Conservation (phyloP, 805 yeast species). For the Candida patagonica region DNA sequence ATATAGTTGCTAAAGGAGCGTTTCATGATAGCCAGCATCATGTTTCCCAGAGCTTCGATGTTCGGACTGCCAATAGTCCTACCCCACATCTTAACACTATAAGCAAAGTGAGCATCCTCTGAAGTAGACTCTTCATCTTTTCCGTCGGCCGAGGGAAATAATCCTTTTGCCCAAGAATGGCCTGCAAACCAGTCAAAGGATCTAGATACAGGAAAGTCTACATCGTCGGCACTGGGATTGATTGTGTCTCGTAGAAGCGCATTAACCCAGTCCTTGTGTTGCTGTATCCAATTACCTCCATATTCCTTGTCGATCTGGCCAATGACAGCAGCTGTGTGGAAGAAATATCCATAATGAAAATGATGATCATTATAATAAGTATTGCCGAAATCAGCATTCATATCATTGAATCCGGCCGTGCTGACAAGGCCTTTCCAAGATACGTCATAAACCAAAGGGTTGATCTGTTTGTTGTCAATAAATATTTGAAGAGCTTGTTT, state of each 20-base stretch:
- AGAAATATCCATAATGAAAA: constrained; percentile 74
- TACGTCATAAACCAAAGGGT: constrained; percentile 70
- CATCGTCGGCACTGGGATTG: constrained; percentile 42
- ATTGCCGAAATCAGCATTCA: constrained; percentile 61
- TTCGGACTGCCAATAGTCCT: constrained; percentile 41
- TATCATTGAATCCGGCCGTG: constrained; percentile 24
- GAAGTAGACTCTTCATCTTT: constrained; percentile 64
- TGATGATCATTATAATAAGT: constrained; percentile 77
- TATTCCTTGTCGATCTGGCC: constrained; percentile 46
- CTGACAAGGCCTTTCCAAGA: constrained; percentile 39
- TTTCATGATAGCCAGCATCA: constrained; percentile 50
- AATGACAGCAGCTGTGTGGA: constrained; percentile 74
- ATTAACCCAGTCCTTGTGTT: constrained; percentile 48
- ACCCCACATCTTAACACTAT: constrained; percentile 68
- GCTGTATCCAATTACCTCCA: constrained; percentile 44
- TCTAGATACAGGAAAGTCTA: constrained; percentile 58
- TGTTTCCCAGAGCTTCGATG: constrained; percentile 48
- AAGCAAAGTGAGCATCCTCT: constrained; percentile 66
- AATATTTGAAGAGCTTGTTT: constrained; percentile 65
- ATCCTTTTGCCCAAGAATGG: constrained; percentile 73
- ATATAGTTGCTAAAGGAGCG: constrained; percentile 50
- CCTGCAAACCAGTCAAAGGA: constrained; percentile 67
- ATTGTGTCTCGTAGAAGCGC: constrained; percentile 56
- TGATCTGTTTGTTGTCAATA: constrained; percentile 54
- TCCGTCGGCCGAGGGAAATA: constrained; percentile 56